These are phyloP conservation scores for Rhodocollybia butyracea DNA, from an alignment of 768 basidiomycete genomes.

Conservation along the genomic window DNA sequence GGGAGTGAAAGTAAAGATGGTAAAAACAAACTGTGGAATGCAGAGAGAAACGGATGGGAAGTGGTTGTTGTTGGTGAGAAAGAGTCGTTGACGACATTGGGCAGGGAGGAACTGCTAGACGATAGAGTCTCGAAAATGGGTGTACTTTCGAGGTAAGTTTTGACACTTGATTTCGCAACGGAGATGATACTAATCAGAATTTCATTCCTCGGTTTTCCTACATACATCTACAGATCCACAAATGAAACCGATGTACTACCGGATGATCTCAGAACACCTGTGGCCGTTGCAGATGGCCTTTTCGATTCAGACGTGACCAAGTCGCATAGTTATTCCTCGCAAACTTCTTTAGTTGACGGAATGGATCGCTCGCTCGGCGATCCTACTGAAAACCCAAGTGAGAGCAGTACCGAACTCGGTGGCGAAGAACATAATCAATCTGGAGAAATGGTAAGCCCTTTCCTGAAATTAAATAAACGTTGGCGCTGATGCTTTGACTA, in stretches of 20 bases:
- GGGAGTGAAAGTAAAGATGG: conserved; percentile 32
- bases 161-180: neutral
- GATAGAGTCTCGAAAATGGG: conserved; percentile 64
- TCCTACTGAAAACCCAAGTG: conserved; percentile 16
- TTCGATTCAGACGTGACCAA: conserved; percentile 36
- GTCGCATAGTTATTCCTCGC: too few relatives aligned
- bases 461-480: conserved; percentile 3
- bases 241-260: conserved; percentile 58
- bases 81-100: conserved; percentile 67
- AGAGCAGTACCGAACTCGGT: conserved; percentile 12
- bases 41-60: conserved; percentile 26
- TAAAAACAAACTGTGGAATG: conserved; percentile 27
- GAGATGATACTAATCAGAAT: neutral
- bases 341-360: conserved; percentile 9
- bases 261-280: conserved; percentile 54
- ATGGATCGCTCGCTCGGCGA: conserved; percentile 12
- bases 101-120: conserved; percentile 75
- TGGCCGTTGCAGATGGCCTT: conserved; percentile 59
- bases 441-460: too few relatives aligned
- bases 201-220: neutral
- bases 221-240: conserved; percentile 48
- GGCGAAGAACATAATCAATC: conserved; percentile 17
- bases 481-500: too few relatives aligned
- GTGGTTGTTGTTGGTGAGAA: conserved; percentile 70
- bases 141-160: conserved; percentile 62